A percentile compares a stretch with the other conserved stretches of the same genome.
These are phyloP conservation scores for Trypanosoma lewisi DNA, from an alignment of 208 protist genomes.

Conservation along the genomic window DNA sequence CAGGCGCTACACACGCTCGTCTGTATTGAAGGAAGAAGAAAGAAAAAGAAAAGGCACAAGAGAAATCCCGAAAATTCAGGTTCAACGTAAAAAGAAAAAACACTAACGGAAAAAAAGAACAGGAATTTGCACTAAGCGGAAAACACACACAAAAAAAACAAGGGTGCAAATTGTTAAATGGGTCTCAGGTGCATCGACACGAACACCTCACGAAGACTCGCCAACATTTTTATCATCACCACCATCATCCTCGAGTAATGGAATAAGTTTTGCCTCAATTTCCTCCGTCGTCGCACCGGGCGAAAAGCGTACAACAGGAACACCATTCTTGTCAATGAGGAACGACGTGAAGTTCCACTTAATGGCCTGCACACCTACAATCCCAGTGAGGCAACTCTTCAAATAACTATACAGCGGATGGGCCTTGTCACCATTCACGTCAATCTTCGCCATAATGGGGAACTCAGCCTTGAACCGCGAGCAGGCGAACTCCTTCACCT, in stretches of 20 bases:
- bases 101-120: slow-evolving; percentile 12
- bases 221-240: too few relatives aligned
- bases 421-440: slow-evolving; percentile 85
- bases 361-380: slow-evolving; percentile 60
- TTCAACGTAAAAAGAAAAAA: neutral
- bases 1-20: too few relatives aligned
- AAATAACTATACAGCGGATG: slow-evolving; percentile 83
- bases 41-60: neutral
- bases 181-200: too few relatives aligned
- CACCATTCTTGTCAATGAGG: slow-evolving; percentile 71
- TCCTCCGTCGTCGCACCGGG: slow-evolving; percentile 43
- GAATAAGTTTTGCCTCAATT: slow-evolving; percentile 67
- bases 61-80: neutral
- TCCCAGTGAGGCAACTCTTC: slow-evolving; percentile 62
- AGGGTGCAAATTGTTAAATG: too few relatives aligned
- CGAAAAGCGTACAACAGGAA: slow-evolving; percentile 64
- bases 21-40: too few relatives aligned
- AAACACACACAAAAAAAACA: too few relatives aligned
- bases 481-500: slow-evolving; percentile 72
- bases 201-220: too few relatives aligned
- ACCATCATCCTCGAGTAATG: too few relatives aligned
- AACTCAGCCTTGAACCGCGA: slow-evolving; percentile 71
- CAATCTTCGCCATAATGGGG: slow-evolving; percentile 89
- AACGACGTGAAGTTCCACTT: slow-evolving; percentile 96
- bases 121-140: neutral